phyloP scores from a whole-genome alignment of 73 alveolate species.

The Paramecium octaurelia region DNA sequence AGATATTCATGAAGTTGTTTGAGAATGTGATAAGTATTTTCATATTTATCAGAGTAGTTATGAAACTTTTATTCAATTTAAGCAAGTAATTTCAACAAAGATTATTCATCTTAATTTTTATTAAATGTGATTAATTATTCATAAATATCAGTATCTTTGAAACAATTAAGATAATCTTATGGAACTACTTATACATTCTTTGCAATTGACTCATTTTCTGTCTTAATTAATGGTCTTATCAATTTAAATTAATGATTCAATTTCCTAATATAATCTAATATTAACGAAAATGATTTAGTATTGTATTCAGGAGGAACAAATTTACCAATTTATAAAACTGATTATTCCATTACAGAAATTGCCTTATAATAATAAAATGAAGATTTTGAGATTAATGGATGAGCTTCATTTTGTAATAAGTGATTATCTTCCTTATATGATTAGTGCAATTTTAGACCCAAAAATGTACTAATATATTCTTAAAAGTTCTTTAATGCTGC shows the following conservation, averaged over 20 bases:
- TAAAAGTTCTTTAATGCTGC: neutral
- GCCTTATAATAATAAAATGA: neutral
- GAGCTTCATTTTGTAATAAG: neutral
- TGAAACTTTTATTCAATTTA: neutral
- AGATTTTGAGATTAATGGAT: neutral
- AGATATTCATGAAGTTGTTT: neutral
- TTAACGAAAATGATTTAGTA: neutral
- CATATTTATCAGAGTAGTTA: neutral
- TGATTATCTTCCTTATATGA: neutral
- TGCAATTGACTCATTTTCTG: neutral
- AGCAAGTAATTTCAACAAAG: neutral
- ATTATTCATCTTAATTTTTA: neutral
- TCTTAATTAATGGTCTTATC: neutral
- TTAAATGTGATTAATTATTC: neutral
- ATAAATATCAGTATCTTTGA: neutral
- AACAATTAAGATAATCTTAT: neutral
- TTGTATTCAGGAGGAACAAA: neutral
- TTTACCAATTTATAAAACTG: neutral
- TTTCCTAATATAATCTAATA: neutral
- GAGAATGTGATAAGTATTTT: neutral
- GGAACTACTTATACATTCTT: neutral
- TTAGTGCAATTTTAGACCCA: neutral
- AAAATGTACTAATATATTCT: neutral
- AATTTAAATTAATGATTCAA: slow-evolving; percentile 3
- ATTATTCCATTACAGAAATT: neutral